A percentile compares a stretch with the other conserved stretches of the same genome.
phyloP scores from a whole-genome alignment of 805 yeast species.

The Grigorovia humatica region DNA sequence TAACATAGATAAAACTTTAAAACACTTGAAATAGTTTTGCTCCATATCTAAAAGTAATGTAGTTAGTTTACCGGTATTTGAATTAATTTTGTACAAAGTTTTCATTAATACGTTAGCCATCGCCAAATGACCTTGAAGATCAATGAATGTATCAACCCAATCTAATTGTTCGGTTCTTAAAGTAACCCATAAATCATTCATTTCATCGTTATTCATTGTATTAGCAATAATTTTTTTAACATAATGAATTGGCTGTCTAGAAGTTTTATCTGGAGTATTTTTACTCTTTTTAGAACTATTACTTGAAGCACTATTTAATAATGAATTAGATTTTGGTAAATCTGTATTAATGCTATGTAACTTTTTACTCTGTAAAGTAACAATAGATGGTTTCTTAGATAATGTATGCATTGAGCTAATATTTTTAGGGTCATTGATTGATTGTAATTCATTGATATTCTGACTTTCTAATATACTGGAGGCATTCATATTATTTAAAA shows the following conservation, averaged over 20 bases:
- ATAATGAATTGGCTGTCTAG: conserved; percentile 59
- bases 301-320: background rate
- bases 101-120: conserved; percentile 58
- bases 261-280: conserved; percentile 19
- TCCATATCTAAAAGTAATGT: conserved; percentile 56
- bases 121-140: conserved; percentile 71
- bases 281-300: background rate
- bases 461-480: background rate
- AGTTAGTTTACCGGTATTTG: conserved; percentile 20
- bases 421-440: background rate
- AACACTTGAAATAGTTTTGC: conserved; percentile 62
- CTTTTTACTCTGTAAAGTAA: background rate
- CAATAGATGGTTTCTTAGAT: conserved; percentile 1
- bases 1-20: conserved; percentile 40
- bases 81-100: conserved; percentile 23
- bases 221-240: conserved; percentile 66
- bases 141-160: conserved; percentile 77
- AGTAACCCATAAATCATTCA: conserved; percentile 83
- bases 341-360: background rate
- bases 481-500: background rate
- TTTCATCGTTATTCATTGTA: conserved; percentile 53
- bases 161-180: conserved; percentile 76
- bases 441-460: background rate
- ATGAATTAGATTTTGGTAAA: background rate
- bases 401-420: background rate